phyloP scores from a whole-genome alignment of 2,329 filamentous ascomycete genomes.

The Sarocladium strictum region DNA sequence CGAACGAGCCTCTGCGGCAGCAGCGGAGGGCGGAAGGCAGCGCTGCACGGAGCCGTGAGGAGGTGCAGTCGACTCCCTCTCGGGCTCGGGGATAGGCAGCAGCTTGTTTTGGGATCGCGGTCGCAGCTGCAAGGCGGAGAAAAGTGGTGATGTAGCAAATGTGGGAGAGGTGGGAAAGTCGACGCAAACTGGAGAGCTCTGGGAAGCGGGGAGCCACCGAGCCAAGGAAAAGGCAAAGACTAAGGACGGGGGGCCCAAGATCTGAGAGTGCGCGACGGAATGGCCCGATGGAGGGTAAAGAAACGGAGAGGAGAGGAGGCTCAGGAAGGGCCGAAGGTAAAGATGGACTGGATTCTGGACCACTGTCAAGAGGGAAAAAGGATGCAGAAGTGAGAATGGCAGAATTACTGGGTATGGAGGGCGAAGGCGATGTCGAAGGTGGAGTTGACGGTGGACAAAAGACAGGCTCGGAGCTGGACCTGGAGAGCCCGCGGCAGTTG shows the following conservation, averaged over 20 bases:
- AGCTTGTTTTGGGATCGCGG: not conserved
- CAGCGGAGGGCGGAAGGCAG: not conserved
- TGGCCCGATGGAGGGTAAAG: not conserved
- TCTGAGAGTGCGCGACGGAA: not conserved
- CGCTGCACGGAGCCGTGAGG: slow-evolving; percentile 2
- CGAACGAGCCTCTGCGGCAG: not conserved
- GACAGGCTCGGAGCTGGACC: not conserved
- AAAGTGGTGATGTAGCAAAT: slow-evolving; percentile 1
- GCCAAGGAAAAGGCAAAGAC: slow-evolving; percentile 2
- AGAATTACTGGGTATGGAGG: not conserved
- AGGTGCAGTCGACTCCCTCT: slow-evolving; percentile 4
- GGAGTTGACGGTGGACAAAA: not conserved
- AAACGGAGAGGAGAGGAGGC: not conserved
- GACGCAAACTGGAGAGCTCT: slow-evolving; percentile 1
- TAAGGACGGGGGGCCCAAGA: not conserved
- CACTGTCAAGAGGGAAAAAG: not conserved
- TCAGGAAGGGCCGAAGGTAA: not conserved
- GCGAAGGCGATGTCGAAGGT: too few species aligned
- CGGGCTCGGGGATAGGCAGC: not conserved
- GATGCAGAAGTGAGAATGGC: not conserved
- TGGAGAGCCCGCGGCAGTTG: too few species aligned
- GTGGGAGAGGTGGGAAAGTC: not conserved
- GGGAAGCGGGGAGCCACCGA: slow-evolving; percentile 8
- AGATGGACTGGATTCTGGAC: not conserved
- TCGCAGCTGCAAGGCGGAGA: not conserved